Base-by-base conservation (phyloP, 352 stramenopile species). In the Pythium guiyangense region DNA sequence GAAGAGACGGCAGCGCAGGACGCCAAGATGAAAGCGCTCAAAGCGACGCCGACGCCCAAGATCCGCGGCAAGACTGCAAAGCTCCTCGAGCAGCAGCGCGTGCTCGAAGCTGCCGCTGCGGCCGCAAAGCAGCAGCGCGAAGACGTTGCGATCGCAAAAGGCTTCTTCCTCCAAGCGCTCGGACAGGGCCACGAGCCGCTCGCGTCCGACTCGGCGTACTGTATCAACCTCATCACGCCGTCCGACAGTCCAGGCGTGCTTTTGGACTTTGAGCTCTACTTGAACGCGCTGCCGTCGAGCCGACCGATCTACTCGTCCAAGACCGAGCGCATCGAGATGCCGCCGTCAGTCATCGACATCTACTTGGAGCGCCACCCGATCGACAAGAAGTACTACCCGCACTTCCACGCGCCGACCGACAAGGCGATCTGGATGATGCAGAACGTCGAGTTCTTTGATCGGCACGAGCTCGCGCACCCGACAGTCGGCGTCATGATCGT, bases 371-470 rank as follows among this genome's bases (percentile, higher is more conserved):
- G 80, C 49, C 83, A 90, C 59, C 83, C 83, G 10, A 61, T 85
- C 15, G 79, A 90, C 65, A 74, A 58, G 17, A 89, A 89, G 53
- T 91, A 91, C 61, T 91, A 88, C 55, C 59, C 63, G 22, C 48
- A 86, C 22, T 72, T 80, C 59, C 61, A 74, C 29, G 66, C 71
- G 11, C 78, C 79, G 8, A 63, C 62, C 11, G 73, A 88, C 43
- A 92, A 92, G 62, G 76, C 74, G 22, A 87, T 92, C 53, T 92
- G 83, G 83, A 87, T 92, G 77, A 88, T 92, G 80, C 78, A 89
- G 59, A 90, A 92, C 63, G 75, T 84, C 53, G 79, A 92, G 60
- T 90, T 89, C 57, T 92, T 92, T 43, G 83, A 92, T 49, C 74
- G 80, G 43, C 83, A 92, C 56, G 83, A 92, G 53, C 64, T 92